A percentile compares a stretch with the other conserved stretches of the same genome.
phyloP scores from a whole-genome alignment of 2,329 filamentous ascomycete genomes.

The Penicillium thymicola region DNA sequence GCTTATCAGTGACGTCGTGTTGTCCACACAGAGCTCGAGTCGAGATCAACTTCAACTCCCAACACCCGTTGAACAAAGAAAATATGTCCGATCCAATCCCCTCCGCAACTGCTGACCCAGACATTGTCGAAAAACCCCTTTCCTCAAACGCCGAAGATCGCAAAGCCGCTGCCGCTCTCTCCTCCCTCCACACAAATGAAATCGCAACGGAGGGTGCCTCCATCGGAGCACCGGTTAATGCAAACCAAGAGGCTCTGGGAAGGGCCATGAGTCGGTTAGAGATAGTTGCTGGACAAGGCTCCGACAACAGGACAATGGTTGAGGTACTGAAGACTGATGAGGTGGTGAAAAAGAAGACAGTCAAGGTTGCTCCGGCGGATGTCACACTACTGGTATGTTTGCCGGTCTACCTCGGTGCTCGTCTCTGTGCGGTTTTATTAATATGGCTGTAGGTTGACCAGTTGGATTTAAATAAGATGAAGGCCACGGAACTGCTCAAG shows the following conservation, averaged over 20 bases:
- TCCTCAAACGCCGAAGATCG: conserved; percentile 50
- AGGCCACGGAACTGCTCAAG: conserved; percentile 48
- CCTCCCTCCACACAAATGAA: conserved; percentile 44
- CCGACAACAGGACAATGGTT: conserved; percentile 17
- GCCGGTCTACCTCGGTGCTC: neutral
- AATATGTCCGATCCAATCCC: conserved; percentile 46
- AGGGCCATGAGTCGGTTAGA: conserved; percentile 51
- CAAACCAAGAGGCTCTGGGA: conserved; percentile 49
- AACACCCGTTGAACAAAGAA: neutral
- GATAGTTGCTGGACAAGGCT: conserved; percentile 34
- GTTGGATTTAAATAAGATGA: conserved; percentile 45
- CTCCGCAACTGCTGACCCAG: conserved; percentile 37
- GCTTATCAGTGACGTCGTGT: conserved; percentile 1
- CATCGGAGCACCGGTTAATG: conserved; percentile 32
- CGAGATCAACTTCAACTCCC: neutral
- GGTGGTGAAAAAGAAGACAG: conserved; percentile 39
- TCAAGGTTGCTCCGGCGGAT: conserved; percentile 48
- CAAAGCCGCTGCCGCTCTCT: conserved; percentile 50
- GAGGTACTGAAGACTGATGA: conserved; percentile 31
- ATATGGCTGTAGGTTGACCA: conserved; percentile 36
- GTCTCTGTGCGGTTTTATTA: neutral
- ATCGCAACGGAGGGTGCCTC: conserved; percentile 35
- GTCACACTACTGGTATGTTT: conserved; percentile 45
- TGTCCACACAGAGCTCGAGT: neutral
- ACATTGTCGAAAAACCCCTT: conserved; percentile 31